phyloP scores from a whole-genome alignment of 768 basidiomycete species.

The Pisolithus albus region DNA sequence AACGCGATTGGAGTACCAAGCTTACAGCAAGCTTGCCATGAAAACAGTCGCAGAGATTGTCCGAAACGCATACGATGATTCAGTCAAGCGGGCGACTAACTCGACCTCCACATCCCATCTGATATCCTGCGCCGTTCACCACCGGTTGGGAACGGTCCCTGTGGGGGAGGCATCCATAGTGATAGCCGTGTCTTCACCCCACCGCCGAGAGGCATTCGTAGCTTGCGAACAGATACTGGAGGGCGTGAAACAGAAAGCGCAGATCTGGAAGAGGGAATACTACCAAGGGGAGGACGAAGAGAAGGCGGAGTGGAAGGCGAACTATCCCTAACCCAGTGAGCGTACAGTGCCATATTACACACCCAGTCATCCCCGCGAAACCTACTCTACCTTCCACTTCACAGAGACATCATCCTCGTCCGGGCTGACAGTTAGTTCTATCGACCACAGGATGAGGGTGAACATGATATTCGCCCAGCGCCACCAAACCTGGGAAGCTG shows the following conservation, averaged over 20 bases:
- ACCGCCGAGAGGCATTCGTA: slow-evolving; percentile 73
- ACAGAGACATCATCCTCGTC: slow-evolving; percentile 62
- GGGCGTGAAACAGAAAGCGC: slow-evolving; percentile 72
- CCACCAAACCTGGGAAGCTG: slow-evolving; percentile 92
- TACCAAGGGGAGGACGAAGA: slow-evolving; percentile 65
- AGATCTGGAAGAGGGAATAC: slow-evolving; percentile 90
- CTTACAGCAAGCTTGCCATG: slow-evolving; percentile 74
- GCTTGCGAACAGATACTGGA: slow-evolving; percentile 83
- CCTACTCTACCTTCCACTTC: slow-evolving; percentile 70
- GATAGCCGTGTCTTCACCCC: slow-evolving; percentile 78
- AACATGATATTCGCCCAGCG: slow-evolving; percentile 89
- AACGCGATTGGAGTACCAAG: slow-evolving; percentile 72
- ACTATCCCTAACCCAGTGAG: slow-evolving; percentile 25
- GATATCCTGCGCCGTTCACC: slow-evolving; percentile 59
- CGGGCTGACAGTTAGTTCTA: slow-evolving; percentile 74
- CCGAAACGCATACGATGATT: slow-evolving; percentile 31
- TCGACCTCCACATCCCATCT: slow-evolving; percentile 33
- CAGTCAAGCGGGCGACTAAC: slow-evolving; percentile 36
- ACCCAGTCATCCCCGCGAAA: slow-evolving; percentile 1
- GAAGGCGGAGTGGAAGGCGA: slow-evolving; percentile 66
- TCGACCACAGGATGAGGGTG: slow-evolving; percentile 74
- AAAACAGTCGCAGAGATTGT: slow-evolving; percentile 67
- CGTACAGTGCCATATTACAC: not conserved
- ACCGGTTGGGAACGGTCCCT: slow-evolving; percentile 71
- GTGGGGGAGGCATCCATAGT: slow-evolving; percentile 81